These are phyloP conservation scores for Venustampulla echinocandica DNA, from an alignment of 495 filamentous ascomycete species.

Conservation along the genomic window DNA sequence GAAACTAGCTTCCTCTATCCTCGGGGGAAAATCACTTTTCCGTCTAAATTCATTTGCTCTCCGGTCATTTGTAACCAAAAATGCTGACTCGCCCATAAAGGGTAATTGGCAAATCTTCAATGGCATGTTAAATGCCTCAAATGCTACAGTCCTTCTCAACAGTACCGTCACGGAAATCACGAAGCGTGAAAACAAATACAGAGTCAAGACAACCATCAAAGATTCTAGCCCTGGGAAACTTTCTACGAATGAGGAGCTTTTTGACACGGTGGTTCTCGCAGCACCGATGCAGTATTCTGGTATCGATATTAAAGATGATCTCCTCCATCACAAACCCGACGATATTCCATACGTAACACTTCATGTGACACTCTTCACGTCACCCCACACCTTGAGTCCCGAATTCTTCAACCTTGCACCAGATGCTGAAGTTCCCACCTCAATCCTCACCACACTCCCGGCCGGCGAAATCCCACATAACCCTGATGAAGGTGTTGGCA, in stretches of 20 bases:
- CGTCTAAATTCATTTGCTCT: too few species aligned
- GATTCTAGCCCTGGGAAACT: conserved; percentile 13
- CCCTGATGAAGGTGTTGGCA: conserved; percentile 50
- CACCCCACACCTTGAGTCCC: conserved; percentile 58
- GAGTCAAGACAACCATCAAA: conserved; percentile 30
- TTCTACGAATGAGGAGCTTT: conserved; percentile 35
- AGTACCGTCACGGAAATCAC: conserved; percentile 56
- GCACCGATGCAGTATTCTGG: conserved; percentile 66
- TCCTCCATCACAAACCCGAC: conserved; percentile 51
- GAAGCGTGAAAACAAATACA: conserved; percentile 41
- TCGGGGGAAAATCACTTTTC: too few species aligned
- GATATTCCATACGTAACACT: conserved; percentile 72
- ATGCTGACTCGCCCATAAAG: too few species aligned
- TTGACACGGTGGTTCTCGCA: conserved; percentile 75
- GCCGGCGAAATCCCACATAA: conserved; percentile 36
- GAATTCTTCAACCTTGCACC: conserved; percentile 57
- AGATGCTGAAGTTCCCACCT: conserved; percentile 48
- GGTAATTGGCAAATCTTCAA: conserved; percentile 96
- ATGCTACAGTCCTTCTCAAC: conserved; percentile 55
- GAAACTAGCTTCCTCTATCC: too few species aligned
- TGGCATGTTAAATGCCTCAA: conserved; percentile 59
- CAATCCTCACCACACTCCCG: conserved; percentile 78
- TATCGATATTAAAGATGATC: conserved; percentile 37
- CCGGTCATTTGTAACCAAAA: too few species aligned
- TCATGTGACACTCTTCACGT: conserved; percentile 83